Evolutionary conservation across 2,329 filamentous ascomycete genomes (phyloP), one percentile per base, ranked within the genome.

Genomic region (Hymenotorrendiella dingleyae): DNA sequence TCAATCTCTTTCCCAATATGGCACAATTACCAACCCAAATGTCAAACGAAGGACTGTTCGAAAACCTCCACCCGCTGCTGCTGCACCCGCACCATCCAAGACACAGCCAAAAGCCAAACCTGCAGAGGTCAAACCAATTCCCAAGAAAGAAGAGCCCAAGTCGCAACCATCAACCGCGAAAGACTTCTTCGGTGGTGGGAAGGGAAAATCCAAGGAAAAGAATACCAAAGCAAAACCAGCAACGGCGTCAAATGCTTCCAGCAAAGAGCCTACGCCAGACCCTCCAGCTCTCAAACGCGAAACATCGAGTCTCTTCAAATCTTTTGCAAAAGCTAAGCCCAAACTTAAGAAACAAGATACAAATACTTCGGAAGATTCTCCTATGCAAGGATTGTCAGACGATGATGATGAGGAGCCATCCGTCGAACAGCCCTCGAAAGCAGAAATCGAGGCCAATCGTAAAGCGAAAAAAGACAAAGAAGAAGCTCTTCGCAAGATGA

Each of bases 11-110:
- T 77, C 74, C 51, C 69, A 71, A 24, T 90, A 86, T 58, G 86
- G 88, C 6, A 78, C 80, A 39, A 90, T 95, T 46, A 70, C 74
- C 39, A 95, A 94, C 55, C 72, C 78, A 3, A 68, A 83, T 53
- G 79, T 84, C n/a, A 69, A 67, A 21, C 69, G 65, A 37, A 67
- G 76, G 45, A 66, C 56, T 19, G 54, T 42, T 7, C 49, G 54
- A 7, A 55, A 39, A 14, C 52, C 52, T 54, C 56, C 39, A 6
- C 19, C 40, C 16, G 46, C 42, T 65, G 47, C 58, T 63, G 54
- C 62, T 67, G 55, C 40, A 54, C 40, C 66, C 3, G 55, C 64
- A 16, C 69, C 69, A 58, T n/a, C n/a, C n/a, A n/a, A n/a, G n/a
- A 45, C 47, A 46, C 27, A 50, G 54, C 19, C 49, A 17, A 70